Conservation (phyloP, 169 alveolate genomes). For the Plasmodium gonderi region DNA sequence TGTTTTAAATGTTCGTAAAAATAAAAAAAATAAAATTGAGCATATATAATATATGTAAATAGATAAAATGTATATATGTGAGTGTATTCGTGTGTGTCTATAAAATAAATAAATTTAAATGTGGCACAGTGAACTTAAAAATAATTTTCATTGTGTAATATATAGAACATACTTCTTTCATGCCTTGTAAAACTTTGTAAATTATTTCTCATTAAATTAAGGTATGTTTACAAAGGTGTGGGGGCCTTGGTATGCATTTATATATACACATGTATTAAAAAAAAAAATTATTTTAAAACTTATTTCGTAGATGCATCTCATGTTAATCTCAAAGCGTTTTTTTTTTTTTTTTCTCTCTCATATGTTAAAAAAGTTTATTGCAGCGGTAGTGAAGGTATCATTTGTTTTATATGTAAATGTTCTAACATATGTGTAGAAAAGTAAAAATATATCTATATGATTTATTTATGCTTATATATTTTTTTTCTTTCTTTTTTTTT, state of each 20-base stretch:
- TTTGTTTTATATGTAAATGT: neutral
- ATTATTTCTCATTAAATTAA: neutral
- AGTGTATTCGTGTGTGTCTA: neutral
- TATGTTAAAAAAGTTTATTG: neutral
- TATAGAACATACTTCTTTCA: neutral
- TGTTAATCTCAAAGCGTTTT: neutral
- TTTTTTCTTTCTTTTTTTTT: constrained; percentile 7
- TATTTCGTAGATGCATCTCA: neutral
- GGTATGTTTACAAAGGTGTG: no score
- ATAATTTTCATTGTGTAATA: neutral
- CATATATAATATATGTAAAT: neutral
- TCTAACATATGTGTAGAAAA: neutral
- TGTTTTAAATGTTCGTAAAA: neutral
- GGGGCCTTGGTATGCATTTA: neutral
- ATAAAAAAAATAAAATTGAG: neutral
- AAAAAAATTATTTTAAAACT: neutral
- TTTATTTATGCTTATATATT: neutral
- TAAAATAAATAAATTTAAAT: neutral
- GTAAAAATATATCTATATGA: neutral
- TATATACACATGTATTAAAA: neutral
- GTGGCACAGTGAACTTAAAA: neutral
- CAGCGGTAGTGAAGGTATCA: neutral
- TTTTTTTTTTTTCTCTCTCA: neutral
- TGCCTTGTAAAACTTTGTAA: neutral
- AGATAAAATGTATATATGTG: neutral